Evolutionary conservation across 1,139 yeast species (phyloP).

Genomic region (Lodderomyces elongisporus): DNA sequence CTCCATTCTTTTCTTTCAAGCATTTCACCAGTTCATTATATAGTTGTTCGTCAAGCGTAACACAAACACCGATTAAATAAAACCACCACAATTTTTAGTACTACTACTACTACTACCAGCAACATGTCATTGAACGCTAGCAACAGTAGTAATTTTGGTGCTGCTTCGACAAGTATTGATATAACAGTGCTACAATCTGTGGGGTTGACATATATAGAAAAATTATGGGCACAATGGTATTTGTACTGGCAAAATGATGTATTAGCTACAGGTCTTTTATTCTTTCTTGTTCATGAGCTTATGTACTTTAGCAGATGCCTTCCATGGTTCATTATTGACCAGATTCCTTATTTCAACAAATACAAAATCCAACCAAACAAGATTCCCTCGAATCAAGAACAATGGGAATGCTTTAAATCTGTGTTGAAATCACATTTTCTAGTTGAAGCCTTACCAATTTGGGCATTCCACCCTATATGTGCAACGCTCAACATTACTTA

Average conservation of each 20-base stretch:
- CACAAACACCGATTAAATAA: no score
- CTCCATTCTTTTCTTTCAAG: no score
- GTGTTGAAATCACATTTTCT: slow-evolving; percentile 81
- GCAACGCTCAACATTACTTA: slow-evolving; percentile 67
- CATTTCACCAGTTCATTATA: no score
- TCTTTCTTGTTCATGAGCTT: slow-evolving; percentile 69
- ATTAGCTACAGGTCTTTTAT: slow-evolving; percentile 77
- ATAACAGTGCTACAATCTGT: no score
- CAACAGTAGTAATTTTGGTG: no score
- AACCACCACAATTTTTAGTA: no score
- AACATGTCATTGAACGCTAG: no score
- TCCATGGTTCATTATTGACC: slow-evolving; percentile 80
- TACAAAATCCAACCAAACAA: slow-evolving; percentile 81
- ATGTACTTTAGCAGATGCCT: slow-evolving; percentile 81
- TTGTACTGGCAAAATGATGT: slow-evolving; percentile 68
- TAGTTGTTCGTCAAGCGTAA: no score
- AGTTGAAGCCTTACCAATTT: slow-evolving; percentile 91
- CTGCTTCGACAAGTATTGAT: no score
- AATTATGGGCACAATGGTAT: slow-evolving; percentile 77
- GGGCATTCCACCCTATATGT: slow-evolving; percentile 93
- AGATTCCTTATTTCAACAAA: slow-evolving; percentile 66
- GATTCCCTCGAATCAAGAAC: slow-evolving; percentile 73
- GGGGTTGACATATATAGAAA: no score
- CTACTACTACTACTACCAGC: no score
- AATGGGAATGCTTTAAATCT: slow-evolving; percentile 84